These are phyloP conservation scores for Flaveria floridana DNA, from an alignment of 140 eudicot genomes.

Conservation along the genomic window DNA sequence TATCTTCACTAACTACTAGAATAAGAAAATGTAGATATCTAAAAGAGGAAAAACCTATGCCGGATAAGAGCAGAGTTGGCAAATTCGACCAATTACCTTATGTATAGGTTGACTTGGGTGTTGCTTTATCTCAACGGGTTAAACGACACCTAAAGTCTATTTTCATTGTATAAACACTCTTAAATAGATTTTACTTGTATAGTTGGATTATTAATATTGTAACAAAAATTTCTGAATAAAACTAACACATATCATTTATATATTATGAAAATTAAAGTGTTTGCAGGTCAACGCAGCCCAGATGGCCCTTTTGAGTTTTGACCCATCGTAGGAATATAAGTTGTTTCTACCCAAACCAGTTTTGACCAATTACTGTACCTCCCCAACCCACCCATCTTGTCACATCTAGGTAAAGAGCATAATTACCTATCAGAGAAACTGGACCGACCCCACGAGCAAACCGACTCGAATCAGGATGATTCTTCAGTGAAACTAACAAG, in stretches of 20 bases:
- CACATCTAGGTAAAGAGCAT: constrained; percentile 25
- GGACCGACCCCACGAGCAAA: constrained; percentile 95
- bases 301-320: constrained; percentile 8
- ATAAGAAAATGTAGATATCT: not conserved
- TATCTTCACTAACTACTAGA: constrained; percentile 13
- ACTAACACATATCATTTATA: constrained; percentile 8
- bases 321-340: not conserved
- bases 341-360: not conserved
- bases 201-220: constrained; percentile 3
- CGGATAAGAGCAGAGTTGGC: constrained; percentile 13
- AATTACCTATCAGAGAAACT: constrained; percentile 63
- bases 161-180: not conserved
- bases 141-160: not conserved
- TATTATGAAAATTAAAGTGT: not conserved
- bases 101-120: constrained; percentile 8
- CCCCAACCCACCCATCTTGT: not conserved
- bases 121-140: not conserved
- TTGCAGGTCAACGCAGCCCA: not conserved
- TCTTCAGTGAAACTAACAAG: constrained; percentile 59
- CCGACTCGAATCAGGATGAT: constrained; percentile 76
- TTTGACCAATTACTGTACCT: not conserved
- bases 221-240: not conserved
- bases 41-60: not conserved
- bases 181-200: not conserved
- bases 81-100: not conserved